A percentile compares a stretch with the other conserved stretches of the same genome.
phyloP scores from a whole-genome alignment of 768 basidiomycete species.

The Mycena belliarum region DNA sequence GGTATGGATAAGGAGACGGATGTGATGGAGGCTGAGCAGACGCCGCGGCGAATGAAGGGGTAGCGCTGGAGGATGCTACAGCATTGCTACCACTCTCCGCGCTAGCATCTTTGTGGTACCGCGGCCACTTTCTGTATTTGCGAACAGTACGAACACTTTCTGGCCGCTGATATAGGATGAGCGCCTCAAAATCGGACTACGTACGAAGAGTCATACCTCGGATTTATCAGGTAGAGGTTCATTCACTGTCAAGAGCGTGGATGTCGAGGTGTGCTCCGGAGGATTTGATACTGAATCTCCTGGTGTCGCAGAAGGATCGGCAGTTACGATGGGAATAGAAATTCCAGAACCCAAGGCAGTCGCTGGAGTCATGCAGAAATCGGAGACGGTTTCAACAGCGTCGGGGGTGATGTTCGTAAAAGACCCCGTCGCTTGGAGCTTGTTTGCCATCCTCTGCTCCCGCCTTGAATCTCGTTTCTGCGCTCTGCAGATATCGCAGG shows the following conservation, averaged over 20 bases:
- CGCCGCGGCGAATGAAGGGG: background rate
- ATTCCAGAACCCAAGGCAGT: background rate
- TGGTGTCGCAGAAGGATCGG: background rate
- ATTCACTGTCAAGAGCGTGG: conserved; percentile 5
- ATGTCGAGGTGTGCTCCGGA: conserved; percentile 7
- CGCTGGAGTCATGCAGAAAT: background rate
- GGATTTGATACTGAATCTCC: background rate
- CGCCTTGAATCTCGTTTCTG: conserved; percentile 31
- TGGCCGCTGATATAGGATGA: background rate
- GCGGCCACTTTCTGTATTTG: conserved; percentile 10
- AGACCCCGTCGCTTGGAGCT: background rate
- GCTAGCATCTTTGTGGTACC: conserved; percentile 5
- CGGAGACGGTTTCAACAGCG: no score
- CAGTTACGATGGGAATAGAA: background rate
- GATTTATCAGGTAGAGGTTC: conserved; percentile 5
- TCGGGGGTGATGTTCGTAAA: conserved; percentile 8
- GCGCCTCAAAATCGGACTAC: background rate
- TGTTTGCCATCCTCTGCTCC: conserved; percentile 19
- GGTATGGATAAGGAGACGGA: conserved; percentile 9
- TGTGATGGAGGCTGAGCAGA: background rate
- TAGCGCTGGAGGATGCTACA: background rate
- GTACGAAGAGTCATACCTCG: background rate
- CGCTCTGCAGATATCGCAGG: conserved; percentile 47
- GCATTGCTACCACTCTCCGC: background rate
- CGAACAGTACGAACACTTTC: background rate